These are phyloP conservation scores for Venturia asperata DNA, from an alignment of 2,329 filamentous ascomycete genomes.

Conservation along the genomic window DNA sequence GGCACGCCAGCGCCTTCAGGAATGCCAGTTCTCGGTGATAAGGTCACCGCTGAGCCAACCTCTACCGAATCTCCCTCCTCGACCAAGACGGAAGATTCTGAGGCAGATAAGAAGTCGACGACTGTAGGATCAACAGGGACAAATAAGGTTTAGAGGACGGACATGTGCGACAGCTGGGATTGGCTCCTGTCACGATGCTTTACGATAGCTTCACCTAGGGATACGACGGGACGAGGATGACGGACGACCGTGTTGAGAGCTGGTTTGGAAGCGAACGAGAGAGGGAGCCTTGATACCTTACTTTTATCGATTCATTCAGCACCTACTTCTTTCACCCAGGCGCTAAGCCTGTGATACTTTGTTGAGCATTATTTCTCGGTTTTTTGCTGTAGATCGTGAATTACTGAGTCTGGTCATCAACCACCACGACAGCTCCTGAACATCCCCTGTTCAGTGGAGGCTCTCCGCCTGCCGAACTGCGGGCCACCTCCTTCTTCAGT, in stretches of 20 bases:
- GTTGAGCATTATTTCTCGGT: background rate
- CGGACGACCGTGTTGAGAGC: background rate
- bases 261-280: background rate
- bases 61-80: constrained; percentile 12
- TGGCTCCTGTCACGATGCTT: constrained; percentile 1
- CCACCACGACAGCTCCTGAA: background rate
- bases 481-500: background rate
- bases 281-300: constrained; percentile 10
- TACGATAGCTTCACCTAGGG: constrained; percentile 1
- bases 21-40: constrained; percentile 7
- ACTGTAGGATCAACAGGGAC: background rate
- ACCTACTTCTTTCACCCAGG: background rate
- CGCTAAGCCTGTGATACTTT: background rate
- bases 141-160: background rate
- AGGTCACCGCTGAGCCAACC: constrained; percentile 8
- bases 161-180: background rate
- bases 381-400: background rate
- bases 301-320: background rate
- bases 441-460: background rate
- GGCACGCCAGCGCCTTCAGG: constrained; percentile 20
- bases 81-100: constrained; percentile 13
- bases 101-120: background rate
- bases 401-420: background rate
- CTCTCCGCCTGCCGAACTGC: background rate
- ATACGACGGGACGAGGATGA: background rate